Base-by-base conservation (phyloP, 495 filamentous ascomycete genomes). In the Haplographium delicatum region DNA sequence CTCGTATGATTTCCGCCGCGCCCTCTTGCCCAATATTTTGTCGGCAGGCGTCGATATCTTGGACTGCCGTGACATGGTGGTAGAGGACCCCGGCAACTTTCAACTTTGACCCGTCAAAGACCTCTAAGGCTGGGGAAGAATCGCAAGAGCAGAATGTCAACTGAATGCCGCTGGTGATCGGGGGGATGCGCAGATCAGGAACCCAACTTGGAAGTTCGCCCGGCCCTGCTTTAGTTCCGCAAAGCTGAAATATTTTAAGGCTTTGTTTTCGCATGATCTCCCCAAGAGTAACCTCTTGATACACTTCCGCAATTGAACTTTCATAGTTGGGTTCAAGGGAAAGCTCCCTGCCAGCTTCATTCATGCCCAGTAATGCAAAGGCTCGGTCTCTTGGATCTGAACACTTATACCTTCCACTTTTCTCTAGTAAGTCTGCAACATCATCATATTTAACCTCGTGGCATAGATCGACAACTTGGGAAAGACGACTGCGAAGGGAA, bases 311-410 rank as follows among this genome's bases (percentile, higher is more conserved):
- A 7, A 39, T 13, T 7, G 2, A 30, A 38, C 40, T 55, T 5
- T 37, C 8, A 30, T 55, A 55, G 24, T 55, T 39, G 4, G 45
- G 37, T 16, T 43, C 31, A 26, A 49, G 37, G 2, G 26, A 11
- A n/a, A 55, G 18, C 2, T 25, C 10, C 23, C 30, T n/a, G 4
- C 0, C 2, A 9, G 3, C 25, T 22, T 15, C 8, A 0, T 44
- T n/a, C n/a, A 51, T 13, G 3, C 26, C 24, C 10, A 44, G 4
- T 11, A 50, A 25, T 0, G 44, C 47, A 30, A 25, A 50, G 4
- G 47, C 20, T 13, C 20, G 35, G 33, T 50, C 50, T 23, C 50
- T 16, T 24, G 39, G 46, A 34, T 54, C 51, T 13, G 51, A 45
- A 26, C 56, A 59, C 24, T 18, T 10, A 37, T 27, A 31, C 27